Percentiles rank a stretch among this genome's conserved stretches.
Conservation (phyloP, 768 basidiomycete species). For the Serendipita sp. region DNA sequence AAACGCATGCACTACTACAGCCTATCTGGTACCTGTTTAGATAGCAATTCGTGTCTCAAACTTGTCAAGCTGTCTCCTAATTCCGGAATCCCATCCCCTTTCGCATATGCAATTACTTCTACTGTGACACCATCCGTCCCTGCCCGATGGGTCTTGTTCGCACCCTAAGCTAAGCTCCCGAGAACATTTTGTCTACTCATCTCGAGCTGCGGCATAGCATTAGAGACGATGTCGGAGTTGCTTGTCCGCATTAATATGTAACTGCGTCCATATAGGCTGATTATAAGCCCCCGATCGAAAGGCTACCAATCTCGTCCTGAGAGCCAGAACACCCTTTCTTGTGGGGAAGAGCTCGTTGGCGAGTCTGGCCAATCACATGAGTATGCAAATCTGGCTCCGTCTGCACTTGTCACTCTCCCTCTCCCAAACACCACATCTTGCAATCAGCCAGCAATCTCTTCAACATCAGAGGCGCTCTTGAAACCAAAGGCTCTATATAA, state of each 20-base stretch:
- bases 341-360: too few relatives aligned
- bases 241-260: slow-evolving; percentile 59
- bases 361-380: too few relatives aligned
- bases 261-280: slow-evolving; percentile 81
- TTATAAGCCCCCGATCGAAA: slow-evolving; percentile 43
- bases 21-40: not conserved
- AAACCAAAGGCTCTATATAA: too few relatives aligned
- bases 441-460: too few relatives aligned
- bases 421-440: not conserved
- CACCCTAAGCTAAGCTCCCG: slow-evolving; percentile 50
- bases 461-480: too few relatives aligned
- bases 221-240: slow-evolving; percentile 86
- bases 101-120: slow-evolving; percentile 70
- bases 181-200: slow-evolving; percentile 82
- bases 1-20: not conserved
- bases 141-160: slow-evolving; percentile 87
- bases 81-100: slow-evolving; percentile 41
- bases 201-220: slow-evolving; percentile 36
- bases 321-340: too few relatives aligned
- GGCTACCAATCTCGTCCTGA: too few relatives aligned
- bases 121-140: slow-evolving; percentile 76
- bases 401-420: not conserved
- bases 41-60: too few relatives aligned
- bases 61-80: not conserved
- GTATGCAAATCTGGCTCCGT: not conserved